Evolutionary conservation across 2,329 filamentous ascomycete species (phyloP).

Genomic region (Fusarium sp.): DNA sequence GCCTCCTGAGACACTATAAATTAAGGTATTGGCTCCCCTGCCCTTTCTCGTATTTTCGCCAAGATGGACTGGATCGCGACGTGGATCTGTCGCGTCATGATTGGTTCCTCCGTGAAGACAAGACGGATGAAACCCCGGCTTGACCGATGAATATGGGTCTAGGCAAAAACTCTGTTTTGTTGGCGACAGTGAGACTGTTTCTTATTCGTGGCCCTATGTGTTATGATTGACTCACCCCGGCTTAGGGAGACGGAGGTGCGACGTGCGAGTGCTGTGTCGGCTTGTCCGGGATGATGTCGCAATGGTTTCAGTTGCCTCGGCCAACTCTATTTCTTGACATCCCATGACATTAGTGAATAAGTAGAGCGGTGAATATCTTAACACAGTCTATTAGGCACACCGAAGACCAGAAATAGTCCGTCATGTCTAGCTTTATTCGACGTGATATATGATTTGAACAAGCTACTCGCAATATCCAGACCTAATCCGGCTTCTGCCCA

Average conservation of each 20-base stretch:
- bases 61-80: not conserved
- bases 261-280: not conserved
- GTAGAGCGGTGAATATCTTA: not conserved
- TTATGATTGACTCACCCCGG: not conserved
- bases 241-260: not conserved
- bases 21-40: not conserved
- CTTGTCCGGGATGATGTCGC: not conserved
- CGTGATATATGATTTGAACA: not conserved
- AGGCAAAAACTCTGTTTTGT: not conserved
- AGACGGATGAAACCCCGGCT: not conserved
- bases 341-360: not conserved
- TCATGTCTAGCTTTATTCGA: not conserved
- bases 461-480: not conserved
- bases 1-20: not conserved
- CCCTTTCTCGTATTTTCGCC: not conserved
- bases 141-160: not conserved
- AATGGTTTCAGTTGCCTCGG: not conserved
- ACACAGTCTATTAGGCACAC: too few species aligned
- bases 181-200: not conserved
- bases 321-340: not conserved
- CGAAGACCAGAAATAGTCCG: too few species aligned
- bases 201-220: not conserved
- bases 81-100: not conserved
- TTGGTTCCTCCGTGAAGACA: not conserved
- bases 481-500: constrained; percentile 20